Conservation (phyloP, 2,329 filamentous ascomycete species). For the Penicillium sp. region DNA sequence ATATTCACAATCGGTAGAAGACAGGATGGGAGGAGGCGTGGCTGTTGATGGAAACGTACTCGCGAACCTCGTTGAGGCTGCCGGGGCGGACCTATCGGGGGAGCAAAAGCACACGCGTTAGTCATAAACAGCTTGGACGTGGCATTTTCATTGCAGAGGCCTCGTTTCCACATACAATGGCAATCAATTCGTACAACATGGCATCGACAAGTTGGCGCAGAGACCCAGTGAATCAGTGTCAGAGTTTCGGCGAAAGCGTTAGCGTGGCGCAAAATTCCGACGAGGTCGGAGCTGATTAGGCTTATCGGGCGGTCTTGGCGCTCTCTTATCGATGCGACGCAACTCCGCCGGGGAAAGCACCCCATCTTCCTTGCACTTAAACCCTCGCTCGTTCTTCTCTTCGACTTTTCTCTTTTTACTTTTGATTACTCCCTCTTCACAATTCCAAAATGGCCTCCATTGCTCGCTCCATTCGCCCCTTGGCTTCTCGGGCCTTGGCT, state of each 20-base stretch:
- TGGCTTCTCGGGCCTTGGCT: slow-evolving; percentile 32
- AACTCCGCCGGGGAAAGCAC: slow-evolving; percentile 24
- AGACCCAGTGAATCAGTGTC: slow-evolving; percentile 13
- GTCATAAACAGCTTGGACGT: background rate
- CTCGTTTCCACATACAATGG: slow-evolving; percentile 60
- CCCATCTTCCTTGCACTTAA: slow-evolving; percentile 23
- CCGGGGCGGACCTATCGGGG: slow-evolving; percentile 74
- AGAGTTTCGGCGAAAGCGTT: slow-evolving; percentile 13
- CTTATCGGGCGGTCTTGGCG: slow-evolving; percentile 28
- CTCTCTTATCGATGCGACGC: slow-evolving; percentile 20
- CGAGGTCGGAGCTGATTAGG: slow-evolving; percentile 13
- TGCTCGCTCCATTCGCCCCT: slow-evolving; percentile 32
- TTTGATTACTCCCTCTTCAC: slow-evolving; percentile 4
- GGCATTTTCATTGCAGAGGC: too few relatives aligned
- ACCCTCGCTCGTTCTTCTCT: slow-evolving; percentile 15
- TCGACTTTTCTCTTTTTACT: slow-evolving; percentile 10
- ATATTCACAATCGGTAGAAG: background rate
- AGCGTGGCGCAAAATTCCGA: slow-evolving; percentile 21
- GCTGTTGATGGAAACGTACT: slow-evolving; percentile 54
- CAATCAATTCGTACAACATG: slow-evolving; percentile 98
- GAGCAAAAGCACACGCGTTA: slow-evolving; percentile 7
- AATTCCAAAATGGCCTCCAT: slow-evolving; percentile 32
- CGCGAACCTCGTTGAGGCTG: slow-evolving; percentile 86
- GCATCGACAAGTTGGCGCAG: slow-evolving; percentile 21
- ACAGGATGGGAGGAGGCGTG: slow-evolving; percentile 1